Evolutionary conservation across 2,329 filamentous ascomycete genomes (phyloP).

Genomic region (Cadophora sp.): DNA sequence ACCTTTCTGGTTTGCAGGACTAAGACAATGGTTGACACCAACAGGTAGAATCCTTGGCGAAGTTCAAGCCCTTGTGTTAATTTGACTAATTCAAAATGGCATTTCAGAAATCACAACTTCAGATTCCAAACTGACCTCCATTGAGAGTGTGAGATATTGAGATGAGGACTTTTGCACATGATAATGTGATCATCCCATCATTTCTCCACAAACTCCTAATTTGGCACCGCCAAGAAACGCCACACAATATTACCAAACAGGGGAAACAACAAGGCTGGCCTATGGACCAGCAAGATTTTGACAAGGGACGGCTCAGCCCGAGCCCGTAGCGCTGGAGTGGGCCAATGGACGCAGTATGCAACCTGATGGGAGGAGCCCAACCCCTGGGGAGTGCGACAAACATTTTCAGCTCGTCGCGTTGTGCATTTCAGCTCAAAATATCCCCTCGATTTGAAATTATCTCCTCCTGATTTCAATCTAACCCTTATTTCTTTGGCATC

Average conservation of each 20-base stretch:
- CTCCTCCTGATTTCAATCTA: background rate
- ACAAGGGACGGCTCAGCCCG: slow-evolving; percentile 18
- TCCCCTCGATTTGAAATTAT: background rate
- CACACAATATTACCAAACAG: slow-evolving; percentile 11
- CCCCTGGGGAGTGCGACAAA: background rate
- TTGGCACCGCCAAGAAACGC: background rate
- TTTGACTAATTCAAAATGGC: too few species aligned
- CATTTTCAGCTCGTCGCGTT: slow-evolving; percentile 15
- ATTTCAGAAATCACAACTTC: too few species aligned
- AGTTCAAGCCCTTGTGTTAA: too few species aligned
- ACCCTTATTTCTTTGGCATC: background rate
- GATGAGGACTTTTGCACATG: background rate
- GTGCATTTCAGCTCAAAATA: slow-evolving; percentile 3
- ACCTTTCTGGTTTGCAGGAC: too few species aligned
- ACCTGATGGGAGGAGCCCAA: background rate
- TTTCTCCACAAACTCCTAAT: background rate
- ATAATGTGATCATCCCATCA: background rate
- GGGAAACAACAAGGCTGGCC: background rate
- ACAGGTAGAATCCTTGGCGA: too few species aligned
- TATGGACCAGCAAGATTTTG: background rate
- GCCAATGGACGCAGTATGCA: background rate
- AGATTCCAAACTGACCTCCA: too few species aligned
- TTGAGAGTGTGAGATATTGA: too few species aligned
- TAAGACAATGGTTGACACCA: too few species aligned
- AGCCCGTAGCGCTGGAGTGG: slow-evolving; percentile 13